Percentiles rank a stretch among this genome's conserved stretches.
phyloP scores from a whole-genome alignment of 352 stramenopile species.

The Pelagophyceae sp. region DNA sequence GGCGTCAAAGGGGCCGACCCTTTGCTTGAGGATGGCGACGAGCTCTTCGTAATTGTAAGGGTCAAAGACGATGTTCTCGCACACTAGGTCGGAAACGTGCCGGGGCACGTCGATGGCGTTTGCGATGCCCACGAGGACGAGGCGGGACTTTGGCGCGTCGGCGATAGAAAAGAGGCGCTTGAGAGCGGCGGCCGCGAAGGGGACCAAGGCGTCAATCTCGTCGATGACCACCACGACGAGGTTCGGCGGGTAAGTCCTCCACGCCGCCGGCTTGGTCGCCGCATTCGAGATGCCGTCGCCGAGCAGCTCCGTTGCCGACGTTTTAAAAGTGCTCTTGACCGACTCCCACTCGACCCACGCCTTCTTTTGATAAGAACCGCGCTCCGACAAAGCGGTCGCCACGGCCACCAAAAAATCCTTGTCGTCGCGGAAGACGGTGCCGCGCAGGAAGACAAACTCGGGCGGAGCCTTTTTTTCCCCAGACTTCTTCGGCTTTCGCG shows the following conservation, averaged over 20 bases:
- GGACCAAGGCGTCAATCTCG: slow-evolving; percentile 2
- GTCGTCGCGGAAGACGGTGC: neutral
- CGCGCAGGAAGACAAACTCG: neutral
- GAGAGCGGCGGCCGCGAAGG: neutral
- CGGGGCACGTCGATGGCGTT: slow-evolving; percentile 1
- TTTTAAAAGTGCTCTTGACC: too few relatives aligned
- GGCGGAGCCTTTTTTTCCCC: too few relatives aligned
- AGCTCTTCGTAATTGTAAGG: neutral
- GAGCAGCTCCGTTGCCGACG: too few relatives aligned
- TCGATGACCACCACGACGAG: slow-evolving; percentile 4
- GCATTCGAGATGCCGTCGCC: too few relatives aligned
- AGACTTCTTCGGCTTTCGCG: too few relatives aligned
- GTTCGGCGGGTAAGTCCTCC: too few relatives aligned
- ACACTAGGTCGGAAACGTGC: neutral
- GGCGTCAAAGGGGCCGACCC: neutral
- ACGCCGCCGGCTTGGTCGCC: too few relatives aligned
- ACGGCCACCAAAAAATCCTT: neutral
- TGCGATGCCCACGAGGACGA: slow-evolving; percentile 2
- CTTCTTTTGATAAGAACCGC: too few relatives aligned
- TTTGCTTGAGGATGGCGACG: neutral
- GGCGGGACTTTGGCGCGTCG: neutral
- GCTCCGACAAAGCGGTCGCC: neutral
- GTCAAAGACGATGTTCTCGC: neutral
- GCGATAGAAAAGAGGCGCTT: neutral
- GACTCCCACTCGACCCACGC: too few relatives aligned